These are phyloP conservation scores for Hypoxylon rickii DNA, from an alignment of 495 filamentous ascomycete genomes.

Conservation along the genomic window DNA sequence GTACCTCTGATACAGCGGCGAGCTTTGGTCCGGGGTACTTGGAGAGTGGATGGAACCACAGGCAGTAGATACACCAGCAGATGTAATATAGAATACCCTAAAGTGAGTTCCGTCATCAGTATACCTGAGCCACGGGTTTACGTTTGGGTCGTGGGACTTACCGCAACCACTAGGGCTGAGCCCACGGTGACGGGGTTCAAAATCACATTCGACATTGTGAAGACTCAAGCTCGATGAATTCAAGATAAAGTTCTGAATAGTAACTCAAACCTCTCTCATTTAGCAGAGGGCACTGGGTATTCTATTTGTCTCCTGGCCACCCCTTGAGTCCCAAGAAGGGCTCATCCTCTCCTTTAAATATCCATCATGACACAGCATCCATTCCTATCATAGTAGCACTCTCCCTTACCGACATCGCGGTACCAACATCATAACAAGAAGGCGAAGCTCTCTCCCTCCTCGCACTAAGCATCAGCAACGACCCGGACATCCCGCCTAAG, in stretches of 20 bases:
- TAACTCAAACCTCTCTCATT: too few relatives aligned
- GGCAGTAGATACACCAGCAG: slow-evolving; percentile 36
- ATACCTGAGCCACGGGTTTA: neutral
- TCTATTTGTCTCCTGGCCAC: too few relatives aligned
- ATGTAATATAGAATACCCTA: slow-evolving; percentile 22
- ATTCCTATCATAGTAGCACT: too few relatives aligned
- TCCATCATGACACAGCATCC: too few relatives aligned
- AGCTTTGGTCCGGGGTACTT: slow-evolving; percentile 48
- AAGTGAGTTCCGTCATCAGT: slow-evolving; percentile 1
- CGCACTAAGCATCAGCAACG: too few relatives aligned
- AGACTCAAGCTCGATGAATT: neutral
- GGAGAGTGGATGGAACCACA: slow-evolving; percentile 46
- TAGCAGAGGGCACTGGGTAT: too few relatives aligned
- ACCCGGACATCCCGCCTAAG: too few relatives aligned
- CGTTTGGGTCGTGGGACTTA: neutral
- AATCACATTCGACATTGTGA: neutral
- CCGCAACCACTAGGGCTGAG: neutral
- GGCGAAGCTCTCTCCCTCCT: too few relatives aligned
- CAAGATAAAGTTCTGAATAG: neutral
- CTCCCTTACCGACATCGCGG: too few relatives aligned
- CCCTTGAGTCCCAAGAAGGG: too few relatives aligned
- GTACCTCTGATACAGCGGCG: slow-evolving; percentile 39
- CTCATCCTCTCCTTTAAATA: too few relatives aligned
- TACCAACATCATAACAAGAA: too few relatives aligned
- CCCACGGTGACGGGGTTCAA: neutral